These are phyloP conservation scores for Ophiorrhiza pumila DNA, from an alignment of 257 asterid species.

Conservation along the genomic window DNA sequence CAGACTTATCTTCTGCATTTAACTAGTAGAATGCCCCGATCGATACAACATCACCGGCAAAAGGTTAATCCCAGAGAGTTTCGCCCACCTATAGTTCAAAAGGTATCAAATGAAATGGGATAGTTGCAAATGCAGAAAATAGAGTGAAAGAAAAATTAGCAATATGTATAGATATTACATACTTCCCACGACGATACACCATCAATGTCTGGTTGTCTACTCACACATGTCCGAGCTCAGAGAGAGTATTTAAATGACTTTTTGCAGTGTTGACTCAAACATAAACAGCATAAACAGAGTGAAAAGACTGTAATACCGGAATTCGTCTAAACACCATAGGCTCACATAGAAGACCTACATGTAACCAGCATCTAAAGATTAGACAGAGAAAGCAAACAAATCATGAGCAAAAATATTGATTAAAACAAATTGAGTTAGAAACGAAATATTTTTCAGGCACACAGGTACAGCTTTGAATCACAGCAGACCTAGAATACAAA, in stretches of 20 bases:
- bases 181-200: constrained; percentile 98
- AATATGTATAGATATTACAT: constrained; percentile 33
- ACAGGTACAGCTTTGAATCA: constrained; percentile 17
- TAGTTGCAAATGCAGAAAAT: constrained; percentile 11
- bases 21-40: constrained; percentile 85
- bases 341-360: constrained; percentile 95
- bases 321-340: constrained; percentile 96
- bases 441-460: constrained; percentile 1
- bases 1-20: constrained; percentile 91
- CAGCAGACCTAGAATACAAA: constrained; percentile 87
- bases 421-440: constrained; percentile 4
- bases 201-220: constrained; percentile 84
- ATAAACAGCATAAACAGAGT: constrained; percentile 94
- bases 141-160: neutral
- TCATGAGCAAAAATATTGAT: constrained; percentile 5
- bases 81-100: constrained; percentile 71
- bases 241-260: constrained; percentile 86
- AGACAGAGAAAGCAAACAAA: neutral
- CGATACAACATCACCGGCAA: constrained; percentile 97
- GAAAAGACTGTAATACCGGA: constrained; percentile 94
- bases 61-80: constrained; percentile 87
- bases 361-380: constrained; percentile 22
- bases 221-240: constrained; percentile 93
- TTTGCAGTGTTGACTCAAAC: constrained; percentile 99
- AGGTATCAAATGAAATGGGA: neutral